Conservation (phyloP, 2,329 filamentous ascomycete genomes). For the Coniochaeta hoffmannii region DNA sequence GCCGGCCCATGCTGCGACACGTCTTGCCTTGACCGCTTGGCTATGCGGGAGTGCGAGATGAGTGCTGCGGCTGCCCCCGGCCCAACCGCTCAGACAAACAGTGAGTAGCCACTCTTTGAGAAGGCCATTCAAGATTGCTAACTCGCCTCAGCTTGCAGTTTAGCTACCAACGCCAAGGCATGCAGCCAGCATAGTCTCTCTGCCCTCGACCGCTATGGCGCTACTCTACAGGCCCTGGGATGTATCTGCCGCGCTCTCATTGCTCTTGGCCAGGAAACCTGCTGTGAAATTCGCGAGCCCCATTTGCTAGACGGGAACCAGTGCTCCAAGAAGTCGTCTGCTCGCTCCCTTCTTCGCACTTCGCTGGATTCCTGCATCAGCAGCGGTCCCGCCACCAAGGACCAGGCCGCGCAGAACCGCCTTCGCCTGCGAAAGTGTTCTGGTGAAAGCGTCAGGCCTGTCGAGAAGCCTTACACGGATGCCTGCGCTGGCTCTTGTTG, state of each 20-base stretch:
- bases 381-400: too few species aligned
- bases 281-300: slow-evolving; percentile 30
- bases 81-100: slow-evolving; percentile 9
- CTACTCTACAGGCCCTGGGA: slow-evolving; percentile 37
- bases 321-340: slow-evolving; percentile 15
- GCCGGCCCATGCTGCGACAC: slow-evolving; percentile 31
- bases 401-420: too few species aligned
- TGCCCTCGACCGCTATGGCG: slow-evolving; percentile 29
- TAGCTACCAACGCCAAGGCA: slow-evolving; percentile 14
- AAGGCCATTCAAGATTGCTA: background rate
- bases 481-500: too few species aligned
- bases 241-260: slow-evolving; percentile 47
- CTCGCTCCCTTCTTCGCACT: background rate
- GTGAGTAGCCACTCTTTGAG: too few species aligned
- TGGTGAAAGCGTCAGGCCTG: too few species aligned
- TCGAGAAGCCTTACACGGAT: too few species aligned
- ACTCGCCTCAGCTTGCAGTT: background rate
- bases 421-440: too few species aligned
- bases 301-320: slow-evolving; percentile 18
- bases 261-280: slow-evolving; percentile 42
- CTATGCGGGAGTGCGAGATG: slow-evolving; percentile 30
- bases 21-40: slow-evolving; percentile 35
- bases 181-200: slow-evolving; percentile 29
- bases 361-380: background rate
- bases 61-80: background rate